phyloP scores from a whole-genome alignment of 805 yeast species.

The Yamadazyma insecticola region DNA sequence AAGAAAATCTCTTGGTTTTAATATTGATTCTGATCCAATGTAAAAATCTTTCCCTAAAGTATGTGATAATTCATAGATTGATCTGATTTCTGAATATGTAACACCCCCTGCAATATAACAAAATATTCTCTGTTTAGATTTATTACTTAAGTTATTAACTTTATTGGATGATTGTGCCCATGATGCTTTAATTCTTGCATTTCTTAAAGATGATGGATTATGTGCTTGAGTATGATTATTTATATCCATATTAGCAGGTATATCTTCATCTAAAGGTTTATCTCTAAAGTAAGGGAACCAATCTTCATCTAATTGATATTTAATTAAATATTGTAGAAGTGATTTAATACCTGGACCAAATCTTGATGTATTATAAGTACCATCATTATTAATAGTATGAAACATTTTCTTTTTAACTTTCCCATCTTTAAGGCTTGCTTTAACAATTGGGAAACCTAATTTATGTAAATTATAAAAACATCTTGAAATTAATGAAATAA shows the following conservation, averaged over 20 bases:
- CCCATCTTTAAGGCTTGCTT: constrained; percentile 35
- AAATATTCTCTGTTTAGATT: constrained; percentile 60
- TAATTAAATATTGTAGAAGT: constrained; percentile 48
- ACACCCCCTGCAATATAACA: constrained; percentile 88
- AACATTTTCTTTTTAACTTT: constrained; percentile 46
- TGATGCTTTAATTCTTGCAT: constrained; percentile 67
- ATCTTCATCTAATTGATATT: constrained; percentile 50
- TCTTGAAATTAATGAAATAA: constrained; percentile 55
- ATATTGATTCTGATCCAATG: constrained; percentile 73
- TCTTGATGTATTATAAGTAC: constrained; percentile 61
- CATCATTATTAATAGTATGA: constrained; percentile 52
- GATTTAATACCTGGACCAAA: constrained; percentile 66
- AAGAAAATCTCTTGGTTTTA: constrained; percentile 51
- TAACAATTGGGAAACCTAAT: constrained; percentile 56
- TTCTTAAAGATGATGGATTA: constrained; percentile 49
- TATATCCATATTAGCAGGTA: constrained; percentile 17
- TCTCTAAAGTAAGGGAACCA: constrained; percentile 73
- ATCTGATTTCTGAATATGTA: constrained; percentile 75
- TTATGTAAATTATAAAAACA: constrained; percentile 38
- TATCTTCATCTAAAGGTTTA: constrained; percentile 55
- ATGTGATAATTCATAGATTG: constrained; percentile 65
- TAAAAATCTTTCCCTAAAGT: constrained; percentile 66
- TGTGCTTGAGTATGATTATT: constrained; percentile 3
- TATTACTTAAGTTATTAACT: constrained; percentile 8
- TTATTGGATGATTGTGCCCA: constrained; percentile 54